phyloP scores from a whole-genome alignment of 805 yeast genomes.

The Ogataea philodendri region DNA sequence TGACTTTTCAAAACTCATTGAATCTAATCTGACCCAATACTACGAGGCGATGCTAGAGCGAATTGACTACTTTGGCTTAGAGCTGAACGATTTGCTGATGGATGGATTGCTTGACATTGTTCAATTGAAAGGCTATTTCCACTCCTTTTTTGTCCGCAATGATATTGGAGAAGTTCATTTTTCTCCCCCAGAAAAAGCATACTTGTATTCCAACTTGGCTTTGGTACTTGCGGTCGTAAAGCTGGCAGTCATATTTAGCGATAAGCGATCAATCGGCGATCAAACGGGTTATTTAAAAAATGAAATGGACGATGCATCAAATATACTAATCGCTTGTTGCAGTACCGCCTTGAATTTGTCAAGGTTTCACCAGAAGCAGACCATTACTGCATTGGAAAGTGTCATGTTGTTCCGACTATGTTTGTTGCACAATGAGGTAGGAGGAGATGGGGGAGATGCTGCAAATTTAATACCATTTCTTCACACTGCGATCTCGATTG shows the following conservation, averaged over 20 bases:
- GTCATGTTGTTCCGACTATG: constrained; percentile 12
- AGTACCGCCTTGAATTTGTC: constrained; percentile 13
- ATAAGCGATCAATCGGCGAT: background rate
- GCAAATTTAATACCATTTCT: constrained; percentile 16
- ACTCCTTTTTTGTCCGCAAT: constrained; percentile 11
- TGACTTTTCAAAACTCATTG: constrained; percentile 7
- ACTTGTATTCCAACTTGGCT: constrained; percentile 19
- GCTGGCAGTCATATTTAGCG: constrained; percentile 9
- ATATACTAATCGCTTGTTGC: constrained; percentile 6
- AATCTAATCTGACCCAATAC: constrained; percentile 13
- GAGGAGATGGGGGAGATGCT: constrained; percentile 21
- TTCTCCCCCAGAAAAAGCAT: constrained; percentile 10
- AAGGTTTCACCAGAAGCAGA: constrained; percentile 17
- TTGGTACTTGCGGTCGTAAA: constrained; percentile 18
- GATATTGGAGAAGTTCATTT: constrained; percentile 6
- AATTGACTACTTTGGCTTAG: constrained; percentile 16
- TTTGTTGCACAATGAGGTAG: constrained; percentile 7
- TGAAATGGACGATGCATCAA: constrained; percentile 4
- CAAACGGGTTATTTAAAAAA: constrained; percentile 1
- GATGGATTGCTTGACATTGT: constrained; percentile 16
- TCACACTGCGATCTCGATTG: constrained; percentile 13
- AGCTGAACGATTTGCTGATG: constrained; percentile 17
- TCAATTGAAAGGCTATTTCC: constrained; percentile 10
- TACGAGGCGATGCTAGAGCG: constrained; percentile 25
- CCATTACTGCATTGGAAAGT: constrained; percentile 17